These are phyloP conservation scores for Penicillium dipodomyicola DNA, from an alignment of 495 filamentous ascomycete genomes.

Conservation along the genomic window DNA sequence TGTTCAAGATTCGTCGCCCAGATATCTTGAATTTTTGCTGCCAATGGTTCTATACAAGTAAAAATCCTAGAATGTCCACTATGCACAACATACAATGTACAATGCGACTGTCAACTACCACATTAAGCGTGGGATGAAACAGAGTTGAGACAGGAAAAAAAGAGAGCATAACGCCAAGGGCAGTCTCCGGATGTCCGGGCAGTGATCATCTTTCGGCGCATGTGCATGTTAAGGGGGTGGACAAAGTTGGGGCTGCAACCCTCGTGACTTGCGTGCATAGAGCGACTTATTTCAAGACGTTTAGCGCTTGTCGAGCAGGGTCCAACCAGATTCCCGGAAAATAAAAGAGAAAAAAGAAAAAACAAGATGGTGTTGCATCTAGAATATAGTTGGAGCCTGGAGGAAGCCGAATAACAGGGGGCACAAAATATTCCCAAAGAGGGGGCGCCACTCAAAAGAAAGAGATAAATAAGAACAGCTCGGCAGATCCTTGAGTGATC, in stretches of 20 bases:
- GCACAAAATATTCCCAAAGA: not conserved
- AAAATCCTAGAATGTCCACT: not conserved
- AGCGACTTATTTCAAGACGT: conserved; percentile 23
- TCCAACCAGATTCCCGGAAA: conserved; percentile 20
- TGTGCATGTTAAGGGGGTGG: conserved; percentile 8
- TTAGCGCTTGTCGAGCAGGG: conserved; percentile 26
- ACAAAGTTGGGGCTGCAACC: conserved; percentile 7
- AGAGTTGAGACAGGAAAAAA: not conserved
- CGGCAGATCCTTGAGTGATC: conserved; percentile 42
- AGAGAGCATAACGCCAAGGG: not conserved
- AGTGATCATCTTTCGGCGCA: conserved; percentile 5
- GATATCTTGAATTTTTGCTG: conserved; percentile 18
- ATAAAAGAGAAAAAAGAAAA: too few species aligned
- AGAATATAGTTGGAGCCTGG: conserved; percentile 5
- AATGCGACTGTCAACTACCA: not conserved
- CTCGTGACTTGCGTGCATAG: conserved; percentile 32
- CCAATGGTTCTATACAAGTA: conserved; percentile 3
- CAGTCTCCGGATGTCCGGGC: conserved; percentile 5
- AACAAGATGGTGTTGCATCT: conserved; percentile 13
- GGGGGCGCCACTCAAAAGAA: conserved; percentile 1
- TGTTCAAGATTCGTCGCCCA: conserved; percentile 15
- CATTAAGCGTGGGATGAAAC: not conserved
- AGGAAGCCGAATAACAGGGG: conserved; percentile 5
- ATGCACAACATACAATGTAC: too few species aligned
- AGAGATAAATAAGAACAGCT: conserved; percentile 26